Evolutionary conservation across 1,284 basidiomycete genomes (phyloP), one percentile per base, ranked within the genome.

Genomic region (Heimioporus punctisporus): DNA sequence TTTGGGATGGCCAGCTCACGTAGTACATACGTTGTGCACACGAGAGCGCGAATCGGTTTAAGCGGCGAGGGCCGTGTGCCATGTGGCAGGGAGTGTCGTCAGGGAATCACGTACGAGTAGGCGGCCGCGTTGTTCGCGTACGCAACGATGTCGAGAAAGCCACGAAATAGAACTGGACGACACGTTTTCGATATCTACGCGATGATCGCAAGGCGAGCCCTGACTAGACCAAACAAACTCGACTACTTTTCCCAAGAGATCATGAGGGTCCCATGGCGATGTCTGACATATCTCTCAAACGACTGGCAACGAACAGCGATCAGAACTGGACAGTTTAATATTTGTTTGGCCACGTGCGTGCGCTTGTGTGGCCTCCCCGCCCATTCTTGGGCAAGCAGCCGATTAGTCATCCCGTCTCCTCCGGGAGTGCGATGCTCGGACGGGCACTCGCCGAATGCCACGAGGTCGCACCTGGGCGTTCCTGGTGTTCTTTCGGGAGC

Each of bases 1-100:
- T 71, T 37, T 92, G 88, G 88, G 88, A 90, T 64, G 89, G 87
- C 4, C 79, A 85, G 37, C 49, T 23, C 48, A 44, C 23, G 48
- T 50, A 48, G 57, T 50, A n/a, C n/a, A n/a, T n/a, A n/a, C n/a
- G n/a, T n/a, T n/a, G n/a, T n/a, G n/a, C n/a, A n/a, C n/a, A n/a
- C 37, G 49, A 30, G 34, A 46, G 19, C 23, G 21, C 5, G 19
- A 15, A 34, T 47, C 30, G 7, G 47, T 48, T 48, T 28, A 40
- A 48, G 47, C 47, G 31, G 42, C 24, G 24, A 7, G 37, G 42
- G 42, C 31, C 49, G 40, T 50, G 48, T 26, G 44, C 52, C 52
- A 54, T 54, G 48, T 54, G 52, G 48, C 34, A 43, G 41, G 19
- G 10, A 37, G n/a, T 30, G 24, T 50, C 24, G 43, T 37, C 19